Evolutionary conservation across 305 asterid species (phyloP).

Genomic region (Fraxinus angustifolia): DNA sequence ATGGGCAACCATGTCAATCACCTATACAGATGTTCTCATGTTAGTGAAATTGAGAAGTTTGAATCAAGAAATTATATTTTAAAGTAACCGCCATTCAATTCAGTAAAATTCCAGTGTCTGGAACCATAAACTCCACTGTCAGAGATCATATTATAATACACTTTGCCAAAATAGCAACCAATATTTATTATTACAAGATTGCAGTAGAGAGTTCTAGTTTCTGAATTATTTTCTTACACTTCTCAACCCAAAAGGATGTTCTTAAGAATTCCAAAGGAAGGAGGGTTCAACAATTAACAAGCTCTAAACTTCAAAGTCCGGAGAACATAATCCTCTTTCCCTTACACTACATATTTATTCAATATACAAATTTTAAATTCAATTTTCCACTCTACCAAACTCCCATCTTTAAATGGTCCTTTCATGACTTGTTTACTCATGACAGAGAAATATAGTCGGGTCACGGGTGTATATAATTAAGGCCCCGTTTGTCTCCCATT

Average conservation of each 20-base stretch:
- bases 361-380: neutral
- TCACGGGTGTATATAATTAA: slow-evolving; percentile 1
- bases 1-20: slow-evolving; percentile 93
- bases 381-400: neutral
- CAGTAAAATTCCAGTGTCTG: slow-evolving; percentile 8
- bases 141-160: neutral
- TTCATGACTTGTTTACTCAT: neutral
- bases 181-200: slow-evolving; percentile 3
- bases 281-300: slow-evolving; percentile 6
- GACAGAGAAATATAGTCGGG: neutral
- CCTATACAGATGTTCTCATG: slow-evolving; percentile 41
- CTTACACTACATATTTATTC: slow-evolving; percentile 1
- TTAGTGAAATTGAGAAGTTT: slow-evolving; percentile 15
- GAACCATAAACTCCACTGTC: neutral
- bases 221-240: slow-evolving; percentile 9
- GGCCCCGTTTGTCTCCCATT: too few relatives aligned
- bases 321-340: slow-evolving; percentile 7
- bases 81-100: neutral
- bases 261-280: neutral
- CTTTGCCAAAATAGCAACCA: neutral
- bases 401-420: neutral
- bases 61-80: slow-evolving; percentile 1
- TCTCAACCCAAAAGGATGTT: neutral
- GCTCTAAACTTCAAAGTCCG: slow-evolving; percentile 14
- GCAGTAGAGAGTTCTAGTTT: neutral